Conservation (phyloP, 1,139 yeast species). For the Barnettozyma hawaiiensis region DNA sequence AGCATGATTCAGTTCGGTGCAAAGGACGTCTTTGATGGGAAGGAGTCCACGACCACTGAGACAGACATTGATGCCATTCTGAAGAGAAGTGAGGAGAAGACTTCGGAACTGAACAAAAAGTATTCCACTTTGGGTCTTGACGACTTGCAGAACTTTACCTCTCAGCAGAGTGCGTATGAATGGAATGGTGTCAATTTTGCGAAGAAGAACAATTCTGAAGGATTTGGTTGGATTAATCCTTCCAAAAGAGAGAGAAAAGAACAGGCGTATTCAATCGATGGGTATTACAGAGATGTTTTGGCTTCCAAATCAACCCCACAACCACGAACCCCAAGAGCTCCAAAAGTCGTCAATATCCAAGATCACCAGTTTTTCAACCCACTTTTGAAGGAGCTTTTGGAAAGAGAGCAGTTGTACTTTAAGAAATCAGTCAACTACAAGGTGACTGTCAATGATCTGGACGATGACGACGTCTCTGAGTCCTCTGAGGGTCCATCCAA, state of each 20-base stretch:
- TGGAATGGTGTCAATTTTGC: conserved; percentile 97
- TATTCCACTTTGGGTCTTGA: conserved; percentile 84
- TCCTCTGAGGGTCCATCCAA: conserved; percentile 23
- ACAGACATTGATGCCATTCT: conserved; percentile 74
- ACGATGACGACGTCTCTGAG: conserved; percentile 20
- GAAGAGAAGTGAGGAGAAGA: conserved; percentile 73
- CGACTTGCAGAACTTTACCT: conserved; percentile 83
- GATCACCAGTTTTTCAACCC: conserved; percentile 88
- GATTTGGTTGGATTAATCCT: conserved; percentile 77
- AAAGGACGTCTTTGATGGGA: conserved; percentile 63
- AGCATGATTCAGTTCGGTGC: conserved; percentile 99
- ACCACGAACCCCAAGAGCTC: conserved; percentile 56
- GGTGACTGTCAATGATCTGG: conserved; percentile 40
- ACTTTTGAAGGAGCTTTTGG: conserved; percentile 57
- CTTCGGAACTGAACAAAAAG: conserved; percentile 68
- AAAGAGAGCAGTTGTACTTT: conserved; percentile 71
- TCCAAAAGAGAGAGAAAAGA: conserved; percentile 88
- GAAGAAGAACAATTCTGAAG: conserved; percentile 48
- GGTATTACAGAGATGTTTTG: conserved; percentile 78
- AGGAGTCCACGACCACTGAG: conserved; percentile 35
- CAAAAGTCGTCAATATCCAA: conserved; percentile 64
- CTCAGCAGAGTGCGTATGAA: conserved; percentile 87
- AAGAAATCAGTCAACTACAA: conserved; percentile 70
- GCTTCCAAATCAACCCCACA: conserved; percentile 37
- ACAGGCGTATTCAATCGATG: conserved; percentile 80